Base-by-base conservation (phyloP, 768 basidiomycete genomes). In the Boletellus sp. region DNA sequence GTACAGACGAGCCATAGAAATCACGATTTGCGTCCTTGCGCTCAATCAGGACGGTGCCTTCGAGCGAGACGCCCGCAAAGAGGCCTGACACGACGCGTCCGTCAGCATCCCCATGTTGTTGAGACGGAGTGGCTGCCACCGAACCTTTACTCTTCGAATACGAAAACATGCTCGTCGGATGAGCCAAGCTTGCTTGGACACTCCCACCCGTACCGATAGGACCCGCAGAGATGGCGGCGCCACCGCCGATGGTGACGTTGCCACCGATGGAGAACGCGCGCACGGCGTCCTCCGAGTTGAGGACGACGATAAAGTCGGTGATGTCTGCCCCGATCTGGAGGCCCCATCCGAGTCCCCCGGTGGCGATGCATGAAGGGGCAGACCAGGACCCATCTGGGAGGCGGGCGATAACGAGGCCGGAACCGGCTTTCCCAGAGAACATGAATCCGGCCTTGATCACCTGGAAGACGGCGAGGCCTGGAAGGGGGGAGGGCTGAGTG, bases 91-190 rank as follows among this genome's bases (percentile, higher is more conserved):
- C 15, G 26, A 37, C 6, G 24, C 23, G 19, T 45, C 20, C 42
- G 20, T 45, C 39, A 55, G 38, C 36, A 16, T 33, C 3, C 33
- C 36, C 15, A 51, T 33, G 20, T 35, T 7, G 16, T 19, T 23
- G 2, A 24, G 22, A 19, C 0, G 19, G 6, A 26, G 22, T 10
- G 33, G 28, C 28, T 0, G 63, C 79, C 50, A 34, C 31, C 39
- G 8, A 58, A 91, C 92, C 93, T 72, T 93, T 94, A 12, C 91
- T 94, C 70, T 94, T 90, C 10, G 91, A 94, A 67, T 96, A 95
- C 54, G 90, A 92, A 71, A 96, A 99, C 90, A 97, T 94, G 5
- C 94, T 94, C 17, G 94, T 85, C 0, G 95, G 95, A 69, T 94
- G 91, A 5, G 93, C 91, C 36, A 95, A 74, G 3, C 82, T 84